phyloP scores from a whole-genome alignment of 257 asterid genomes.

The Anisodus acutangulus region DNA sequence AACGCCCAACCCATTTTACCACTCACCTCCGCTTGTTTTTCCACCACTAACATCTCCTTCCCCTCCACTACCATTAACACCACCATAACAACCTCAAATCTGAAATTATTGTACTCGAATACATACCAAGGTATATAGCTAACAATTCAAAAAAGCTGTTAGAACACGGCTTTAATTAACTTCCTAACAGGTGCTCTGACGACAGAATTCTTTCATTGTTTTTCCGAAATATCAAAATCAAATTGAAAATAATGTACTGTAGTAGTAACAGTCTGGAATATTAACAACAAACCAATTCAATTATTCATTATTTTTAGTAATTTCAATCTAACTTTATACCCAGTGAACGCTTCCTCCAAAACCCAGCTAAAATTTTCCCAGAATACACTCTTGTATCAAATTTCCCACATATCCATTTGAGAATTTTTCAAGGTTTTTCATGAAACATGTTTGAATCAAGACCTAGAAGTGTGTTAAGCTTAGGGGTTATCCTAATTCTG shows the following conservation, averaged over 20 bases:
- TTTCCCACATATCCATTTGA: background rate
- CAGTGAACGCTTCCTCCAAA: too few species aligned
- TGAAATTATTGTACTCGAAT: too few species aligned
- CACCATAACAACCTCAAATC: too few species aligned
- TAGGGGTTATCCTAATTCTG: background rate
- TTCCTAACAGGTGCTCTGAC: background rate
- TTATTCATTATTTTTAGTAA: background rate
- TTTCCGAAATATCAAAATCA: background rate
- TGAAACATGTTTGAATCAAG: constrained; percentile 28
- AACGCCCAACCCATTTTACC: too few species aligned
- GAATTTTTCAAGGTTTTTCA: constrained; percentile 3
- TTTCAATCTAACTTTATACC: background rate
- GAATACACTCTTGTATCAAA: background rate
- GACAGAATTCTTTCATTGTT: background rate
- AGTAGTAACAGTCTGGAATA: background rate
- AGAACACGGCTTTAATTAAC: background rate
- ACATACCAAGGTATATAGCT: too few species aligned
- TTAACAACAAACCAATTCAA: background rate
- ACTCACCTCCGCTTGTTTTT: too few species aligned
- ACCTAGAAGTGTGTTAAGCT: background rate
- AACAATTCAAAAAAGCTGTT: background rate
- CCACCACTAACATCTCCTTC: too few species aligned
- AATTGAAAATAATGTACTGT: background rate
- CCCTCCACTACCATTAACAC: too few species aligned
- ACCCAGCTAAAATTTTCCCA: background rate